phyloP scores from a whole-genome alignment of 2,329 filamentous ascomycete genomes.

The Basipetospora chlamydospora region DNA sequence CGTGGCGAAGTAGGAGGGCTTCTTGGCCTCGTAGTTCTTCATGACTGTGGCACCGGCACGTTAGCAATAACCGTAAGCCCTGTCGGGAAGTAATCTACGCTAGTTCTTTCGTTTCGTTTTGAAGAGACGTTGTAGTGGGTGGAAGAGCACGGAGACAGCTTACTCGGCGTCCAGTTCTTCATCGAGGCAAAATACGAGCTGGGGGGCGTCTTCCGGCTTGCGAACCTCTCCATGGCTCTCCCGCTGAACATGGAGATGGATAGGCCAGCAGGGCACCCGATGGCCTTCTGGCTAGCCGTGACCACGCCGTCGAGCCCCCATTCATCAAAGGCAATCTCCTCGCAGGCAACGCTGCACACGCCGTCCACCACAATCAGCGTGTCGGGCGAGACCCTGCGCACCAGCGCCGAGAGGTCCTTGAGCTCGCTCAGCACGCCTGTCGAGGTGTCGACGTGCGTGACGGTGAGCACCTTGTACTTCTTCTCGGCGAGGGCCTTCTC shows the following conservation, averaged over 20 bases:
- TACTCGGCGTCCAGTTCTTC: constrained; percentile 92
- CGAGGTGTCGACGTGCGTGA: constrained; percentile 95
- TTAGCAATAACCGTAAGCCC: too few relatives aligned
- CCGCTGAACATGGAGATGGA: constrained; percentile 91
- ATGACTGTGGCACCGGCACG: constrained; percentile 46
- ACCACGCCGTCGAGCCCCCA: constrained; percentile 89
- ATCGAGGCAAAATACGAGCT: constrained; percentile 89
- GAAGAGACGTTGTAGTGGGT: not conserved
- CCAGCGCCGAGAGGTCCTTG: constrained; percentile 66
- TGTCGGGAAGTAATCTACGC: too few relatives aligned
- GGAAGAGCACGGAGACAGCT: constrained; percentile 16
- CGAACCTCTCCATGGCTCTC: constrained; percentile 67
- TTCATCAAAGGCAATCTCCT: constrained; percentile 91
- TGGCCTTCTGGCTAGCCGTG: constrained; percentile 92
- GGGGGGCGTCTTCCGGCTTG: constrained; percentile 67
- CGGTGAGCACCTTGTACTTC: constrained; percentile 84
- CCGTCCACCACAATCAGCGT: constrained; percentile 89
- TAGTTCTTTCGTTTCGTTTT: too few relatives aligned
- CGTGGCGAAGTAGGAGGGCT: constrained; percentile 95
- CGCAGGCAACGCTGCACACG: constrained; percentile 90
- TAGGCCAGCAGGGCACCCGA: constrained; percentile 85
- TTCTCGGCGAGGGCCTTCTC: constrained; percentile 81
- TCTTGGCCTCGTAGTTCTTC: constrained; percentile 97
- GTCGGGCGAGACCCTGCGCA: constrained; percentile 75
- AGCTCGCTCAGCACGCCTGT: constrained; percentile 91